These are phyloP conservation scores for Solanum paucissectum DNA, from an alignment of 257 asterid species.

Conservation along the genomic window DNA sequence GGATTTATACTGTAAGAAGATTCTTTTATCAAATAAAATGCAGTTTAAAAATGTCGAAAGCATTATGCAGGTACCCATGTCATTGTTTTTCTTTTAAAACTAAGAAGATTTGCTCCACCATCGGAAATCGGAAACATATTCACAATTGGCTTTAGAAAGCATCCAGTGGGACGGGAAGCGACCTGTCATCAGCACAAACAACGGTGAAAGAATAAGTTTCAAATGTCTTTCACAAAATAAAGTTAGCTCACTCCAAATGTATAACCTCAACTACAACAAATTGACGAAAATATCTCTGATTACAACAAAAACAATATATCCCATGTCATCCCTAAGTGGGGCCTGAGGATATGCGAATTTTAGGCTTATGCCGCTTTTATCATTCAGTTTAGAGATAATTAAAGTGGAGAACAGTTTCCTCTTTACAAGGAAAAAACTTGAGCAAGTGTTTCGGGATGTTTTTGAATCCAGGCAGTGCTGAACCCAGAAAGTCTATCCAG, in stretches of 20 bases:
- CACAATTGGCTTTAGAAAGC: slow-evolving; percentile 88
- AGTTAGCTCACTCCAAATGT: not conserved
- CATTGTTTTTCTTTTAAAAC: slow-evolving; percentile 74
- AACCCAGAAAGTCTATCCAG: not conserved
- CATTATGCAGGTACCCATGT: slow-evolving; percentile 53
- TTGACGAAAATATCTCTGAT: not conserved
- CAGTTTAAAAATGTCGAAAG: not conserved
- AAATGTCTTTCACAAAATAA: not conserved
- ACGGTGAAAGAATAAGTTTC: not conserved
- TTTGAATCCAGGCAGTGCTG: not conserved
- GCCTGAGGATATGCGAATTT: not conserved
- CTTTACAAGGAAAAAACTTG: not conserved
- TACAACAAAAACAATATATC: not conserved
- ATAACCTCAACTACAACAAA: not conserved
- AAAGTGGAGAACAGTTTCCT: not conserved
- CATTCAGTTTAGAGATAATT: not conserved
- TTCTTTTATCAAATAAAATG: not conserved
- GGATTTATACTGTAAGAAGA: not conserved
- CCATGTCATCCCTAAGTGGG: not conserved
- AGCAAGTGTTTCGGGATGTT: not conserved
- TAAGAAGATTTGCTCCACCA: slow-evolving; percentile 84
- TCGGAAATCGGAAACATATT: slow-evolving; percentile 77
- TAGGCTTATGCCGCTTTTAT: not conserved
- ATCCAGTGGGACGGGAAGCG: slow-evolving; percentile 84
- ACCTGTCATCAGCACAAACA: slow-evolving; percentile 46